Conservation (phyloP, 192 early-diverging fungal genomes). For the Radiomyces spectabilis region DNA sequence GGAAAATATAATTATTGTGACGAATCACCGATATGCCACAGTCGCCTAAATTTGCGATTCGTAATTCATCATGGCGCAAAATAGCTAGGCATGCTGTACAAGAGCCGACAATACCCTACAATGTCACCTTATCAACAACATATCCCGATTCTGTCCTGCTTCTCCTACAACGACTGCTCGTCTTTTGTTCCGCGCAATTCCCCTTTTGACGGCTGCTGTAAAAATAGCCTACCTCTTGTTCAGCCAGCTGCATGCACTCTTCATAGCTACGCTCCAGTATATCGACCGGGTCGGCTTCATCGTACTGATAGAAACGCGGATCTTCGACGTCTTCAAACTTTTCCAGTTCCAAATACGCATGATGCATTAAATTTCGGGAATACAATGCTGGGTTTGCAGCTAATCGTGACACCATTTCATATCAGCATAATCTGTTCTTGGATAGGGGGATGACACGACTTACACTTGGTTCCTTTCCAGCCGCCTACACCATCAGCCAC, state of each 20-base stretch:
- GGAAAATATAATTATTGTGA: conserved; percentile 79
- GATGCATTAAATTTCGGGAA: conserved; percentile 92
- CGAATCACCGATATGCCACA: conserved; percentile 88
- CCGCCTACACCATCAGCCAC: conserved; percentile 95
- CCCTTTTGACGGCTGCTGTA: too few species aligned
- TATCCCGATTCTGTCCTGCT: neutral
- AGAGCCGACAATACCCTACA: conserved; percentile 73
- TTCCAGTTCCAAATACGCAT: conserved; percentile 74
- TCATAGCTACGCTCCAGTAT: conserved; percentile 75
- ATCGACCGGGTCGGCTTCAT: conserved; percentile 69
- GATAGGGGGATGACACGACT: too few species aligned
- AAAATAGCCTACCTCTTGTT: neutral
- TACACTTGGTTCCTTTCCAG: conserved; percentile 57
- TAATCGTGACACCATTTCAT: too few species aligned
- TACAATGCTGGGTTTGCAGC: conserved; percentile 89
- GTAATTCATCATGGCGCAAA: conserved; percentile 84
- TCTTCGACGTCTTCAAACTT: conserved; percentile 79
- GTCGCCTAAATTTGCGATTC: conserved; percentile 93
- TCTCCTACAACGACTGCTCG: neutral
- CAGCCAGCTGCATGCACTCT: conserved; percentile 38
- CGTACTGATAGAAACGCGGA: conserved; percentile 71
- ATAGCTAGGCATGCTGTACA: conserved; percentile 87
- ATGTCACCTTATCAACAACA: neutral
- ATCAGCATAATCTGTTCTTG: too few species aligned
- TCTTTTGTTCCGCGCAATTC: neutral